Conservation (phyloP, 2,329 filamentous ascomycete species). For the Cadophora luteo-olivacea region DNA sequence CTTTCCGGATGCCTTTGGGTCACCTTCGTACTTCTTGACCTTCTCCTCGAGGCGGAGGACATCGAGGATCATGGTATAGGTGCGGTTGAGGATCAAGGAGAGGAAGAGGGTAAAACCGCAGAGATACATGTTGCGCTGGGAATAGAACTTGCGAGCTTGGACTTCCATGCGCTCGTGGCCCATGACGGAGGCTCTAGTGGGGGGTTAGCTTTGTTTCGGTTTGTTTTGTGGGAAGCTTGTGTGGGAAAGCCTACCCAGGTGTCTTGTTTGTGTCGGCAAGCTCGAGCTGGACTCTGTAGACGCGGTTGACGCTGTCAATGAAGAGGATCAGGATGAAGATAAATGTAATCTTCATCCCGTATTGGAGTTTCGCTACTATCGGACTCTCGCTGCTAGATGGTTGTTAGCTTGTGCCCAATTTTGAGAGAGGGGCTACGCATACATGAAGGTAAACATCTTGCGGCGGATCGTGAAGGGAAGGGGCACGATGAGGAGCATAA, state of each 20-base stretch:
- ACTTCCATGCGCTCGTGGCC: conserved; percentile 97
- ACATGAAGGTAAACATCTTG: conserved; percentile 73
- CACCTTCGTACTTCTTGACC: conserved; percentile 81
- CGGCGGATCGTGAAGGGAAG: conserved; percentile 74
- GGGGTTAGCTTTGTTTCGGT: conserved; percentile 35
- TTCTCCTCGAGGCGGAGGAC: conserved; percentile 81
- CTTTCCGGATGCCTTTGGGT: conserved; percentile 65
- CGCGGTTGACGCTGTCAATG: conserved; percentile 92
- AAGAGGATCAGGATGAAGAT: conserved; percentile 99
- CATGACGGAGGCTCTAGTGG: conserved; percentile 69
- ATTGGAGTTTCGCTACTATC: conserved; percentile 88
- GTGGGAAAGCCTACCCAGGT: conserved; percentile 39
- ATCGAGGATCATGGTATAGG: conserved; percentile 78
- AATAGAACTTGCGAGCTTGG: conserved; percentile 99
- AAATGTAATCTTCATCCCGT: conserved; percentile 98
- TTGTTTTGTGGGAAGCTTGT: not conserved
- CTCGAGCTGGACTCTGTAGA: conserved; percentile 96
- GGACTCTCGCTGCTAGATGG: conserved; percentile 45
- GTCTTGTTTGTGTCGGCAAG: conserved; percentile 75
- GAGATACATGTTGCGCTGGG: conserved; percentile 99
- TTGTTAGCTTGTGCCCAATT: conserved; percentile 30
- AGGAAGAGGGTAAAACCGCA: conserved; percentile 99
- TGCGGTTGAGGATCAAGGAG: conserved; percentile 97
- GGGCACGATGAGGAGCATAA: conserved; percentile 82
- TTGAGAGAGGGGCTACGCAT: conserved; percentile 65